These are phyloP conservation scores for Gastrodia elata DNA, from an alignment of 106 monocot species.

Conservation along the genomic window DNA sequence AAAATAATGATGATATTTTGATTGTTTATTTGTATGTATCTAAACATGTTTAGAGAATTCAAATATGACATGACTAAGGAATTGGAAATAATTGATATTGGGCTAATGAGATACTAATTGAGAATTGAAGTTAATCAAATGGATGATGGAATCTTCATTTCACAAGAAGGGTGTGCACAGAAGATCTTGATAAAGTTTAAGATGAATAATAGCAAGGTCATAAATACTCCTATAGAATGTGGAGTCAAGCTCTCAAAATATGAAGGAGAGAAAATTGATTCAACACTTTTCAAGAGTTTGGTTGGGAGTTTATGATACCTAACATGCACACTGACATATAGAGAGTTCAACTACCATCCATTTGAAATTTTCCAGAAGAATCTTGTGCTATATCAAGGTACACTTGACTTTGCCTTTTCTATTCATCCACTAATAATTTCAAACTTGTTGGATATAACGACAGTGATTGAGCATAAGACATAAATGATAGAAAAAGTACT, in stretches of 20 bases:
- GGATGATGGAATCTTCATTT: not conserved
- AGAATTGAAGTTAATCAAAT: not conserved
- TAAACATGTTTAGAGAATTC: not conserved
- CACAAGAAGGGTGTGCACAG: not conserved
- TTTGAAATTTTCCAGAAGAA: no score
- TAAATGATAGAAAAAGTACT: no score
- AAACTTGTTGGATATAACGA: no score
- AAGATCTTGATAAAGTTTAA: not conserved
- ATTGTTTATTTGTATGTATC: not conserved
- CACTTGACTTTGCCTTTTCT: no score
- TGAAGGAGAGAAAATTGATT: not conserved
- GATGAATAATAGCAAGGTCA: not conserved
- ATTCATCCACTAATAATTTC: no score
- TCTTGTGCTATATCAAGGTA: no score
- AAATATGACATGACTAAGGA: not conserved
- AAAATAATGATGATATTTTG: not conserved
- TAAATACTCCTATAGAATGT: not conserved
- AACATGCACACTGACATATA: no score
- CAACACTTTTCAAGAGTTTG: no score
- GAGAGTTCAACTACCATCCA: no score
- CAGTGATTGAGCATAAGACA: no score
- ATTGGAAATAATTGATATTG: not conserved
- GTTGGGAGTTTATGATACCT: no score
- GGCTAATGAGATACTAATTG: not conserved
- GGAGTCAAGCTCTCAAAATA: not conserved